Base-by-base conservation (phyloP, 352 stramenopile genomes). In the Elongisporangium undulatum region DNA sequence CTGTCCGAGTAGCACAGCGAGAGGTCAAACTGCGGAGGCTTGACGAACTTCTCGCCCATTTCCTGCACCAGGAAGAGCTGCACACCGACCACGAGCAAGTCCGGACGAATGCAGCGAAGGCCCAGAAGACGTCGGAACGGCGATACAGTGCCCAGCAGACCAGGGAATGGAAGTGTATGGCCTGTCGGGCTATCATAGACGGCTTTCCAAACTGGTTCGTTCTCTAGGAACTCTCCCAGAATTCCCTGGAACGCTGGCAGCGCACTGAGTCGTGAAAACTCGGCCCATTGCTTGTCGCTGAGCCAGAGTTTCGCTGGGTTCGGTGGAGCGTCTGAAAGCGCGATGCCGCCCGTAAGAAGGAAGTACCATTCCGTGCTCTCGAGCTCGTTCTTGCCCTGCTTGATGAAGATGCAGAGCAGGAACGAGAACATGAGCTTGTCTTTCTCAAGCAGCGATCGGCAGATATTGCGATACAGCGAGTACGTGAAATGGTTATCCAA, bases 361-460 rank as follows among this genome's bases (percentile, higher is more conserved):
- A 98, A 98, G 20, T 96, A 90, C 92, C 93, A 98, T 67, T 98
- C 90, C 15, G 69, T 68, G 38, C 72, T 79, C 61, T 97, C 86
- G 49, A 97, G 63, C 59, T 90, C 78, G 55, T 79, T 67, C 53
- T 85, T 83, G 45, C 82, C 81, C 64, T 92, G 78, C 63, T 93
- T 90, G 73, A 96, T 95, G 2, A 82, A 89, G 49, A 93, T 85
- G 19, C 85, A 95, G 12, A 97, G 65, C 58, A 97, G 53, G 61
- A 97, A 98, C 1, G 89, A 94, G 55, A 97, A 98, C 72, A 98
- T 92, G 26, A 98, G 79, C 55, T 98, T 98, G 69, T 97, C 92
- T 63, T 97, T 97, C 54, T 98, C 92, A 20, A 98, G 70, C 23
- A 98, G 72, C 20, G 90, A 97, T 24, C 90, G 89, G 62, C 90